Evolutionary conservation across 1,284 basidiomycete genomes (phyloP), one percentile per base, ranked within the genome.

Genomic region (Sporisorium exsertum): DNA sequence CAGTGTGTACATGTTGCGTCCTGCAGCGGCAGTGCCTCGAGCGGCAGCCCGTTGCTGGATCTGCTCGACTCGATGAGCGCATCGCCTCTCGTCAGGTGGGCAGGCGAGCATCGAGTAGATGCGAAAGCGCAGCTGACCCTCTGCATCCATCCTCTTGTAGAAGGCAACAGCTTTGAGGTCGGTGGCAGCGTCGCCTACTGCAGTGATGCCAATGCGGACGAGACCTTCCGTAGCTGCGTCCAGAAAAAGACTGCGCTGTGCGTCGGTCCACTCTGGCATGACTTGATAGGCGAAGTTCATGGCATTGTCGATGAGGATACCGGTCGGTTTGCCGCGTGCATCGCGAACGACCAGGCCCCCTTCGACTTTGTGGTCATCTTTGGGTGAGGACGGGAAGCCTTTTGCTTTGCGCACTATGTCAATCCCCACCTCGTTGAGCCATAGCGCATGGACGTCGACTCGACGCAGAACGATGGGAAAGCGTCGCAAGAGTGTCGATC

Each of bases 381-480:
- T 37, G 0, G 57, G 64, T 2, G 59, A 52, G 0, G 26, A 32
- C 0, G 81, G 81, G 5, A 85, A 66, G 0, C 62, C 50, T 88
- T 16, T 90, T 80, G 69, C 70, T 7, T 53, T 43, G 10, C 40
- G 20, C 5, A 79, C 61, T 26, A 58, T 45, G 10, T 68, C 60
- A 1, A 95, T 86, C 0, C 93, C 90, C 1, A 89, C 76, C 0
- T 79, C 86, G 9, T 92, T 94, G 5, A 95, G 91, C 94, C 94
- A 97, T 18, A 89, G 86, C 0, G 93, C 94, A 82, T 97, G 94
- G 0, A 89, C 90, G 80, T 97, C 94, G 2, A 95, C 42, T 0
- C 70, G 54, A 5, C 69, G 55, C 5, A 78, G 55, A 1, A 58
- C 22, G 20, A 72, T 64, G 9, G 63, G 57, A 15, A 77, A 77